Evolutionary conservation across 345 rosid genomes (phyloP).

Genomic region (Balakata baccata): DNA sequence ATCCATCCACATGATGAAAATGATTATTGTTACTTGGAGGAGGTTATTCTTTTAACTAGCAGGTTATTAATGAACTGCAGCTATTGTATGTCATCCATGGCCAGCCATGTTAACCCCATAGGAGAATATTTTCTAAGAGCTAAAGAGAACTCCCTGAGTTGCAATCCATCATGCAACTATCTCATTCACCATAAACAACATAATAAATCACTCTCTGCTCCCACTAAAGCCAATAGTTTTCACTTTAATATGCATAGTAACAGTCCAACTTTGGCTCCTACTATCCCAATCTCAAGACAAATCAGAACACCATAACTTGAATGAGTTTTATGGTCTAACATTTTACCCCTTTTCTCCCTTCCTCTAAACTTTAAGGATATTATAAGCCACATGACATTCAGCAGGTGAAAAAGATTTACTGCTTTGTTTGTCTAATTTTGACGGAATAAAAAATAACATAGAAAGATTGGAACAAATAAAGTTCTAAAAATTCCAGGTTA

Average conservation of each 20-base stretch:
- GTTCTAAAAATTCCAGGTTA: neutral
- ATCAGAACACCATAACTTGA: neutral
- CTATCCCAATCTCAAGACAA: neutral
- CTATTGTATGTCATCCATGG: neutral
- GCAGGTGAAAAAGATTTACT: neutral
- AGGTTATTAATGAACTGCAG: neutral
- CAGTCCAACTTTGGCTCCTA: neutral
- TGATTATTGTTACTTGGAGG: neutral
- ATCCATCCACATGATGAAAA: neutral
- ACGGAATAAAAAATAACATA: neutral
- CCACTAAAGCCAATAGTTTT: too few relatives aligned
- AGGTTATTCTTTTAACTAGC: neutral
- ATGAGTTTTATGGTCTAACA: neutral
- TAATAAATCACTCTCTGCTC: too few relatives aligned
- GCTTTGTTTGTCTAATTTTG: neutral
- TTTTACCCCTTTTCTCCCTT: neutral
- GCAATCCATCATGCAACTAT: too few relatives aligned
- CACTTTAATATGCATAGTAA: neutral
- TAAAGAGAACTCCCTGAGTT: too few relatives aligned
- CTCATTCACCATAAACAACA: too few relatives aligned
- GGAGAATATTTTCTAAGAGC: too few relatives aligned
- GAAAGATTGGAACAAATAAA: neutral
- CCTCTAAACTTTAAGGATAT: too few relatives aligned
- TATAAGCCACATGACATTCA: too few relatives aligned
- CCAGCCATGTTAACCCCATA: too few relatives aligned